phyloP scores from a whole-genome alignment of 2,329 filamentous ascomycete genomes.

The Pyricularia pennisetigena region DNA sequence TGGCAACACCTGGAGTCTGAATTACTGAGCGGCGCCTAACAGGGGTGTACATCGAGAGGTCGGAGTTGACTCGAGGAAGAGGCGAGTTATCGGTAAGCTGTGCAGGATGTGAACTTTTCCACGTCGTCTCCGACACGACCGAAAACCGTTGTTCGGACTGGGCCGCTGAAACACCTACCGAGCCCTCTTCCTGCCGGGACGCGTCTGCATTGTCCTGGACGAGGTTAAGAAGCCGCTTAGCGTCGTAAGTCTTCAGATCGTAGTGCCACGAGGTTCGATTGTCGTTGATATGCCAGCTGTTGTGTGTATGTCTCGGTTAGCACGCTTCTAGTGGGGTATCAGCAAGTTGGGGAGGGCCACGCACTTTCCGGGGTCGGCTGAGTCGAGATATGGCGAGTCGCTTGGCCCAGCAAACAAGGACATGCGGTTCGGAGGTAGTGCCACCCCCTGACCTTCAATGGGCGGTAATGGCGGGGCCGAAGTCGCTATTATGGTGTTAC shows the following conservation, averaged over 20 bases:
- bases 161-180: constrained; percentile 9
- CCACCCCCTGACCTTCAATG: neutral
- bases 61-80: constrained; percentile 24
- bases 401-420: neutral
- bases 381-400: neutral
- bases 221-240: constrained; percentile 30
- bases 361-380: neutral
- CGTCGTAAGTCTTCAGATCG: constrained; percentile 33
- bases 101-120: constrained; percentile 24
- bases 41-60: constrained; percentile 35
- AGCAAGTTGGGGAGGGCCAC: neutral
- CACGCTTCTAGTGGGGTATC: neutral
- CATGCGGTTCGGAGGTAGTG: constrained; percentile 5
- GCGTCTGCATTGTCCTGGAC: constrained; percentile 18
- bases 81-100: neutral
- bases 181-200: constrained; percentile 19
- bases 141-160: constrained; percentile 24
- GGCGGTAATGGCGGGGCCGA: neutral
- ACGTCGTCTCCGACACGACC: constrained; percentile 21
- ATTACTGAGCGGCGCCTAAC: constrained; percentile 37
- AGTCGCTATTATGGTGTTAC: constrained; percentile 19
- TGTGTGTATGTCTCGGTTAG: constrained; percentile 7
- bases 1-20: constrained; percentile 39
- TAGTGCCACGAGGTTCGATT: constrained; percentile 31
- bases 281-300: constrained; percentile 20